Conservation (phyloP, 2,329 filamentous ascomycete species). For the Dichotomopilus funicola region DNA sequence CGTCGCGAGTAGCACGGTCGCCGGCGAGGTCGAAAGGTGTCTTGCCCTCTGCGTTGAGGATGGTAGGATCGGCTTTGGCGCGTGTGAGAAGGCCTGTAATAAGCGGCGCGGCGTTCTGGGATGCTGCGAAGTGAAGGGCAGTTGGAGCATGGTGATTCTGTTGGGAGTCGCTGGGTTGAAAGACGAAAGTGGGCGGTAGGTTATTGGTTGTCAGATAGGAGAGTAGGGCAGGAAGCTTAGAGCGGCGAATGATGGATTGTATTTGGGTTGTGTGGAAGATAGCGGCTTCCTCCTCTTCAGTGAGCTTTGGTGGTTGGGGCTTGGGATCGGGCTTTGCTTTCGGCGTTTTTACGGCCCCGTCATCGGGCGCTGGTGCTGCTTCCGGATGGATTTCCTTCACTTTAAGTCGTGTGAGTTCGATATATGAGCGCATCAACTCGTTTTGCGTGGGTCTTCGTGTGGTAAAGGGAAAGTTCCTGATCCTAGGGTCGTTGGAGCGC, state of each 20-base stretch:
- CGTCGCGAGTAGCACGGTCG: slow-evolving; percentile 78
- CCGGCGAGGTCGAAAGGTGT: slow-evolving; percentile 82
- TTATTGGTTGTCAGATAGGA: slow-evolving; percentile 75
- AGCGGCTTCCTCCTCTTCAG: slow-evolving; percentile 77
- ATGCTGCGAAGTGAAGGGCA: slow-evolving; percentile 77
- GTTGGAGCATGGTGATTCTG: slow-evolving; percentile 76
- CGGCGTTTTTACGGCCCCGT: slow-evolving; percentile 30
- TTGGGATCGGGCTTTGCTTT: slow-evolving; percentile 41
- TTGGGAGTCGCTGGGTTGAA: slow-evolving; percentile 62
- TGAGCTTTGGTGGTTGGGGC: slow-evolving; percentile 56
- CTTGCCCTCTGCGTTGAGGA: slow-evolving; percentile 68
- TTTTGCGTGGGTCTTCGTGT: slow-evolving; percentile 87
- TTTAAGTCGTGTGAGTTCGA: slow-evolving; percentile 88
- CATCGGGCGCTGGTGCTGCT: slow-evolving; percentile 36
- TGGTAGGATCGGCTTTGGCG: slow-evolving; percentile 65
- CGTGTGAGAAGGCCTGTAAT: slow-evolving; percentile 70
- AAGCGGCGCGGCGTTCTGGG: slow-evolving; percentile 71
- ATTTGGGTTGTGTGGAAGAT: slow-evolving; percentile 82
- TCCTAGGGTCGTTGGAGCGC: slow-evolving; percentile 66
- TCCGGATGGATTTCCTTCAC: slow-evolving; percentile 69
- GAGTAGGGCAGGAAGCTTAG: slow-evolving; percentile 79
- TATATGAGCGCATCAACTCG: slow-evolving; percentile 89
- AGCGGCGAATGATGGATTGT: slow-evolving; percentile 79
- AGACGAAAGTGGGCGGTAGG: slow-evolving; percentile 65
- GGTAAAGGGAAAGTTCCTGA: slow-evolving; percentile 87